Evolutionary conservation across 23 red algal genomes (phyloP), one percentile per base, ranked within the genome.

Genomic region (Gracilaria vermiculophylla): DNA sequence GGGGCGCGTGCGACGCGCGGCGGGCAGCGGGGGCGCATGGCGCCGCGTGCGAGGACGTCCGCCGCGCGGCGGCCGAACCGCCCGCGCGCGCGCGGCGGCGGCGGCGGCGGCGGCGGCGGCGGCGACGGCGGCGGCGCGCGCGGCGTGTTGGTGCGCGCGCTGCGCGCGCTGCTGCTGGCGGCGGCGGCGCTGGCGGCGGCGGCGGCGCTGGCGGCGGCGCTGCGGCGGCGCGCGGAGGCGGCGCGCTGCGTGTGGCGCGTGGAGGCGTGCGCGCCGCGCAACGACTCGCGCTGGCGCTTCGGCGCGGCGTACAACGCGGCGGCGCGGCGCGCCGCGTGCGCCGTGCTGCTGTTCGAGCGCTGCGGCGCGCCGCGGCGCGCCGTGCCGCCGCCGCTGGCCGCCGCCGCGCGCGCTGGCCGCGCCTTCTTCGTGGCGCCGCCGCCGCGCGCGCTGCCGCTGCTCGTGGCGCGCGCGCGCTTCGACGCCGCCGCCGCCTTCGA

Each of bases 221-320:
- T 60, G 19, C 55, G 25, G 19, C 55, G 1, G 55, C 23, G 23
- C 55, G 55, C n/a, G 7, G 11, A 60, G 8, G 5, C 52, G 3
- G 55, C 55, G 19, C 55, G 55, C 2, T 24, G 23, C 29, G 16
- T 23, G 5, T 19, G 52, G 52, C 55, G 55, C 55, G 25, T 20
- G 21, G 23, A 29, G 23, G 19, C 55, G 19, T 29, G 2, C 23
- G 25, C 29, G 28, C 5, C 2, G 29, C 5, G 32, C 28, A 0
- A 25, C 28, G 29, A 34, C 7, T 2, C 5, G 28, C 5, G 42
- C 12, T 96, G 94, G 94, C 81, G 43, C 16, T 87, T 96, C 23
- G 29, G 80, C 0, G 39, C 76, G 3, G 94, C 94, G 2, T 96
- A 92, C 44, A 96, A 96, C 58, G 57, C 92, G 20, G 94, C 66